phyloP scores from a whole-genome alignment of 768 basidiomycete genomes.

The Trametes villosa region DNA sequence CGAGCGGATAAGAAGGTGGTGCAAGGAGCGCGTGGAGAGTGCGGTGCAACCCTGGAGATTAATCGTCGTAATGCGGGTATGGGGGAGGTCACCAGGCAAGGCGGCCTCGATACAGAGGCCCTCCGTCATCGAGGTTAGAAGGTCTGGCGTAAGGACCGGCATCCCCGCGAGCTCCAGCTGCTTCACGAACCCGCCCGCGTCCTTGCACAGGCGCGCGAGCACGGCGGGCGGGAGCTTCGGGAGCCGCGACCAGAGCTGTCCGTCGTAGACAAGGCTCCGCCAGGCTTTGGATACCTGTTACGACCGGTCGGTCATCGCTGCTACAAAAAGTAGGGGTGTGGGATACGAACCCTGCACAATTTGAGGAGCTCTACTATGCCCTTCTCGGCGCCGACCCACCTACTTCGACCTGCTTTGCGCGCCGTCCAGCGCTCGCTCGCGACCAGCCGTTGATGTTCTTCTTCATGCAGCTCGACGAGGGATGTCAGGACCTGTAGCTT shows the following conservation, averaged over 20 bases:
- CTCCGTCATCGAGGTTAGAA: conserved; percentile 57
- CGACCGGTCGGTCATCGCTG: conserved; percentile 10
- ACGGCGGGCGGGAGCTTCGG: conserved; percentile 56
- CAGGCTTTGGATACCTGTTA: conserved; percentile 76
- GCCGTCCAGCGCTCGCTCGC: conserved; percentile 60
- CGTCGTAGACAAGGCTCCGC: conserved; percentile 78
- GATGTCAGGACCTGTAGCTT: conserved; percentile 60
- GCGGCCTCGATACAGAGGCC: conserved; percentile 51
- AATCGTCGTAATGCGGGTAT: conserved; percentile 71
- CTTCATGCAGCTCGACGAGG: conserved; percentile 61
- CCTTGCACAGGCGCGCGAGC: conserved; percentile 54
- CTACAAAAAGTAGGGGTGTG: background rate
- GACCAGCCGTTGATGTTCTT: conserved; percentile 53
- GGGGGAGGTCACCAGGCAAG: conserved; percentile 41
- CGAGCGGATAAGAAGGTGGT: conserved; percentile 69
- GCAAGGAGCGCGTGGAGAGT: conserved; percentile 68
- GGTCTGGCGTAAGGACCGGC: conserved; percentile 49
- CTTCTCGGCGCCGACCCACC: conserved; percentile 77
- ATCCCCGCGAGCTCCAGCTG: conserved; percentile 69
- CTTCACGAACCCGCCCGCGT: conserved; percentile 67
- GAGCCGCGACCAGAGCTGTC: conserved; percentile 79
- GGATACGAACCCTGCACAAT: conserved; percentile 69
- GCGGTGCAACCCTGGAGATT: conserved; percentile 74
- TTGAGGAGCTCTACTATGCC: conserved; percentile 80
- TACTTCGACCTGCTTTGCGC: conserved; percentile 60